Evolutionary conservation across 108 stramenopile species (phyloP), one percentile per base, ranked within the genome.

Genomic region (Pelagomonas calceolata): DNA sequence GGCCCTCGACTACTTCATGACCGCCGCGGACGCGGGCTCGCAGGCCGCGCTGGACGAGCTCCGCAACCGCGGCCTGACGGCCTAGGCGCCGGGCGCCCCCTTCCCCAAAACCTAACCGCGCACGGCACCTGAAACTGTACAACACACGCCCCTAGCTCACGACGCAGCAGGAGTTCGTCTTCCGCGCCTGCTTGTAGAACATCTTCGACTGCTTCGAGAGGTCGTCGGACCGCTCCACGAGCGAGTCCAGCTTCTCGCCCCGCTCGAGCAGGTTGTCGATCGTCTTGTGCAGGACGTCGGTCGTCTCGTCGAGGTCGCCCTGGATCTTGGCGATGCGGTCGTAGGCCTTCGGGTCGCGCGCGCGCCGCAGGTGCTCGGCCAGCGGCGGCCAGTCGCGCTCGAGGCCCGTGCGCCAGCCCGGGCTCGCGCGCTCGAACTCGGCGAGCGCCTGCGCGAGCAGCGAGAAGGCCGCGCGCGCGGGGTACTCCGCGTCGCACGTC

Each of bases 141-240:
- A n/a, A n/a, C n/a, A n/a, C n/a, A n/a, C n/a, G n/a, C 39, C 39
- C 39, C 39, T 43, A 94, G 67, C 82, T 85, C 71, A 98, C 88
- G 63, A 91, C 90, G 85, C 98, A 99, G 82, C 98, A 99, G 74
- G 88, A 86, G 80, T 99, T 98, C 46, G 96, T 97, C 85, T 94
- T 94, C 80, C 92, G 94, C 30, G 98, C 98, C 70, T 94, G 93
- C 76, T 94, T 95, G 89, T 99, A 99, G 82, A 99, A 99, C 90
- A 97, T 90, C 88, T 98, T 98, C 75, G 90, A 92, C 79, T 98
- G 97, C 66, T 86, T 84, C 70, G 88, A 91, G 70, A 99, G 81
- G 77, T 98, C 97, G 81, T 97, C 94, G 66, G 85, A 87, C 68
- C 93, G 86, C 71, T 97, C 96, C 51, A 98, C 97, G 68, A 99